phyloP scores from a whole-genome alignment of 306 rosid genomes.

The Cicer bijugum region DNA sequence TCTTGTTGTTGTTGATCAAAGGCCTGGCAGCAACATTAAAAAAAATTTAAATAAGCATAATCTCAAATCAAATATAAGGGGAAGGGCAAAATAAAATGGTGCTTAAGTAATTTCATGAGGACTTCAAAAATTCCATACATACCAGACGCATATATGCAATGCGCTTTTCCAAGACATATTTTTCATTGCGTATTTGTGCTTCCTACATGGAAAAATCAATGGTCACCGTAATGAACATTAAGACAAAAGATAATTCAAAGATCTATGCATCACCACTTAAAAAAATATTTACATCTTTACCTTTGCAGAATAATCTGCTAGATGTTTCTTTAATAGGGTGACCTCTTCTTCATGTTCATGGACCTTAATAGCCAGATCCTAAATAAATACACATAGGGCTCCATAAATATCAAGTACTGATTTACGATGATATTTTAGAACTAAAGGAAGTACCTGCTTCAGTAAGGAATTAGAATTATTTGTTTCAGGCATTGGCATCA shows the following conservation, averaged over 20 bases:
- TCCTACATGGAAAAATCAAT: conserved; percentile 56
- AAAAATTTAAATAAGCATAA: conserved; percentile 22
- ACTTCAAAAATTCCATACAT: conserved; percentile 35
- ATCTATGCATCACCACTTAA: conserved; percentile 7
- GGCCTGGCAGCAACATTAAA: conserved; percentile 50
- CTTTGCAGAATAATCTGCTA: conserved; percentile 87
- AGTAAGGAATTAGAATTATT: conserved; percentile 63
- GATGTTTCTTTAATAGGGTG: conserved; percentile 74
- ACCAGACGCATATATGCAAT: conserved; percentile 98
- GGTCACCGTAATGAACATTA: conserved; percentile 37
- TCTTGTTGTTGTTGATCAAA: conserved; percentile 74
- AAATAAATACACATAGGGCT: conserved; percentile 35
- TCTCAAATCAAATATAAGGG: conserved; percentile 41
- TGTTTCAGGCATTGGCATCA: conserved; percentile 64
- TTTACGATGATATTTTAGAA: conserved; percentile 34
- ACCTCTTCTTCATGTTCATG: conserved; percentile 88
- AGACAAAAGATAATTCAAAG: conserved; percentile 14
- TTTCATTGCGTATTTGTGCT: conserved; percentile 82
- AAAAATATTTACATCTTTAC: conserved; percentile 50
- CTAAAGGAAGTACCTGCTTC: conserved; percentile 70
- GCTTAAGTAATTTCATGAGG: conserved; percentile 32
- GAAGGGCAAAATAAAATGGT: background rate
- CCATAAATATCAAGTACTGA: conserved; percentile 39
- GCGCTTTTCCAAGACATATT: conserved; percentile 86
- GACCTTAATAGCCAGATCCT: conserved; percentile 69